A percentile compares a stretch with the other conserved stretches of the same genome.
Evolutionary conservation across 2,329 filamentous ascomycete species (phyloP).

Genomic region (Apiospora hydei): DNA sequence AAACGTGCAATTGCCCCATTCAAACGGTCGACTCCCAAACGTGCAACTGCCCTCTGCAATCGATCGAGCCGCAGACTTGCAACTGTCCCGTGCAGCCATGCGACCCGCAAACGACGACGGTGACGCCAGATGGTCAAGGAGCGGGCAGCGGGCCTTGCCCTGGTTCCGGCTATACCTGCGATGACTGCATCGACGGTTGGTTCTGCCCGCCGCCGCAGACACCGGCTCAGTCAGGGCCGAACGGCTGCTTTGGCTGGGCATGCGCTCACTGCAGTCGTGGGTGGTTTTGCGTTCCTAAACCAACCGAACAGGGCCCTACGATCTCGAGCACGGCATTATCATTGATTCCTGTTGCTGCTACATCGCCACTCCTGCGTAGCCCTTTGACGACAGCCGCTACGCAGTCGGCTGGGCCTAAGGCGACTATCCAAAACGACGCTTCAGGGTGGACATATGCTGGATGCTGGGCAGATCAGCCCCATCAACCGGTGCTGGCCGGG

Average conservation of each 20-base stretch:
- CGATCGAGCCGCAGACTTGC: background rate
- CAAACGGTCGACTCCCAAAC: background rate
- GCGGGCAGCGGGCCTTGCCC: constrained; percentile 43
- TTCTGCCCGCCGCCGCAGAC: constrained; percentile 46
- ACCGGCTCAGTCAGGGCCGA: constrained; percentile 44
- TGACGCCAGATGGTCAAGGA: constrained; percentile 26
- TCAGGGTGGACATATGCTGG: constrained; percentile 39
- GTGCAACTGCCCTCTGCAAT: background rate
- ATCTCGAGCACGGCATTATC: background rate
- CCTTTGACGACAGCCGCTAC: background rate
- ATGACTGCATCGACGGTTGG: constrained; percentile 46
- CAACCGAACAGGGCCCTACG: constrained; percentile 24
- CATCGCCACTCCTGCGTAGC: background rate
- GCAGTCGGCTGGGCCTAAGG: background rate
- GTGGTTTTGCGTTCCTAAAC: constrained; percentile 46
- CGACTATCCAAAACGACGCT: constrained; percentile 15
- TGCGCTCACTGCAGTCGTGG: constrained; percentile 45
- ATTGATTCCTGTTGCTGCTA: background rate
- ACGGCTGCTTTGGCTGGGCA: constrained; percentile 46
- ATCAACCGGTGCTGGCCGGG: constrained; percentile 35
- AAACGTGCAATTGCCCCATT: background rate
- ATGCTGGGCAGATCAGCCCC: constrained; percentile 40
- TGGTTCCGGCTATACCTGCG: constrained; percentile 45
- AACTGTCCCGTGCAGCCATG: background rate
- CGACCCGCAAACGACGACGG: constrained; percentile 25